These are phyloP conservation scores for Neonectria neomacrospora DNA, from an alignment of 2,329 filamentous ascomycete species.

Conservation along the genomic window DNA sequence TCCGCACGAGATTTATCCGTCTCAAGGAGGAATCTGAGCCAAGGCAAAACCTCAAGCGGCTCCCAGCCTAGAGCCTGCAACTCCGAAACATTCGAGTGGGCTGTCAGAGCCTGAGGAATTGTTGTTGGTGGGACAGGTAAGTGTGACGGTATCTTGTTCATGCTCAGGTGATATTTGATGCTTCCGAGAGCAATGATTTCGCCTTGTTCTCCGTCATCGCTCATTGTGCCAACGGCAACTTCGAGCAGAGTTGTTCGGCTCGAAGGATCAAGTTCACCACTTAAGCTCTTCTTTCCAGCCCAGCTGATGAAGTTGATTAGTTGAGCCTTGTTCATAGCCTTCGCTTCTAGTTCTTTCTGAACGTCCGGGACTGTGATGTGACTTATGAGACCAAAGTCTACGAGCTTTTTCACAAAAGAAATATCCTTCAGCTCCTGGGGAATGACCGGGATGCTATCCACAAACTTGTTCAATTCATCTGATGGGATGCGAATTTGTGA, in stretches of 20 bases:
- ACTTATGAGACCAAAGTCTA: slow-evolving; percentile 86
- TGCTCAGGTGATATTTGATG: slow-evolving; percentile 79
- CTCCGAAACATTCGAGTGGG: slow-evolving; percentile 71
- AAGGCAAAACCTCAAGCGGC: slow-evolving; percentile 84
- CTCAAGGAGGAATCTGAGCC: slow-evolving; percentile 84
- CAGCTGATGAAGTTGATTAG: slow-evolving; percentile 86
- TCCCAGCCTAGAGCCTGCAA: slow-evolving; percentile 87
- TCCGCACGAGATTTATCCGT: slow-evolving; percentile 68
- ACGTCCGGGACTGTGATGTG: slow-evolving; percentile 90
- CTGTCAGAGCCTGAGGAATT: slow-evolving; percentile 86
- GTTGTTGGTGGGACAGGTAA: slow-evolving; percentile 84
- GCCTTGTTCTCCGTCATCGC: slow-evolving; percentile 69
- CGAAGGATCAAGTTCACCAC: slow-evolving; percentile 76
- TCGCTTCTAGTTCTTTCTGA: slow-evolving; percentile 81
- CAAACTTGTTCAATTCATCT: slow-evolving; percentile 75
- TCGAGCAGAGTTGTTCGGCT: slow-evolving; percentile 78
- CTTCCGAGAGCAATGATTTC: slow-evolving; percentile 81
- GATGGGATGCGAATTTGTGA: slow-evolving; percentile 81
- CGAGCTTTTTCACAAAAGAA: slow-evolving; percentile 82
- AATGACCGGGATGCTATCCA: slow-evolving; percentile 88
- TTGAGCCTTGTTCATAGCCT: slow-evolving; percentile 82
- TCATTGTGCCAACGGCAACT: slow-evolving; percentile 79
- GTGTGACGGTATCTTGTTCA: slow-evolving; percentile 82
- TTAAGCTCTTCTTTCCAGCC: slow-evolving; percentile 77
- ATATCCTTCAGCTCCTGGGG: slow-evolving; percentile 78